Evolutionary conservation across 352 stramenopile genomes (phyloP).

Genomic region (Pythium sukuiense): DNA sequence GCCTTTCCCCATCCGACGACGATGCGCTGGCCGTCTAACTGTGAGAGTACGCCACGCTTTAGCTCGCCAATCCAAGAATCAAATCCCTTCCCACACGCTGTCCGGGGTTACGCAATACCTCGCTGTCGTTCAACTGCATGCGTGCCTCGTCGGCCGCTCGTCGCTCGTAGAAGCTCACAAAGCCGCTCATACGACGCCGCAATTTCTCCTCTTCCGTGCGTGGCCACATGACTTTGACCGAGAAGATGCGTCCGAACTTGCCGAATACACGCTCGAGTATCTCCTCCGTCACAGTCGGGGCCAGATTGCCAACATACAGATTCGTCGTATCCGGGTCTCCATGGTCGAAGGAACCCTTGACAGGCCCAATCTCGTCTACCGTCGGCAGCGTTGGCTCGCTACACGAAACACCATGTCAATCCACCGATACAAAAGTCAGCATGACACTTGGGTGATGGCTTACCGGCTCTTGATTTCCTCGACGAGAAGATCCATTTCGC

Average conservation of each 20-base stretch:
- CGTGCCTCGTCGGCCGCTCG: slow-evolving; percentile 83
- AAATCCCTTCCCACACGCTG: slow-evolving; percentile 8
- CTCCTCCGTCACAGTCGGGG: slow-evolving; percentile 92
- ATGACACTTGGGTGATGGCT: not conserved
- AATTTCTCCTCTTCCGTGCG: slow-evolving; percentile 91
- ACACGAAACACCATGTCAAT: not conserved
- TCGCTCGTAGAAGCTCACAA: slow-evolving; percentile 94
- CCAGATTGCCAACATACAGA: slow-evolving; percentile 94
- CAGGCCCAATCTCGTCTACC: slow-evolving; percentile 16
- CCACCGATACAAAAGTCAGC: not conserved
- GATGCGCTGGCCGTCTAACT: slow-evolving; percentile 76
- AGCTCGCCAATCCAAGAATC: slow-evolving; percentile 3
- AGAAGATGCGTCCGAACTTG: slow-evolving; percentile 91
- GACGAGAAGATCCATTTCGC: slow-evolving; percentile 88
- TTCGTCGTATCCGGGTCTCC: slow-evolving; percentile 91
- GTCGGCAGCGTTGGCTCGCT: slow-evolving; percentile 13
- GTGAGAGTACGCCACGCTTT: slow-evolving; percentile 14
- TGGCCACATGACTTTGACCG: slow-evolving; percentile 99
- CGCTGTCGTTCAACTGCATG: slow-evolving; percentile 61
- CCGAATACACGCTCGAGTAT: slow-evolving; percentile 85
- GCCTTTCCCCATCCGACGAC: slow-evolving; percentile 82
- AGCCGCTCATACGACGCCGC: slow-evolving; percentile 91
- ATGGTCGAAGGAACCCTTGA: slow-evolving; percentile 81
- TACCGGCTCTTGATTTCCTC: slow-evolving; percentile 87
- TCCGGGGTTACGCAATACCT: slow-evolving; percentile 37